phyloP scores from a whole-genome alignment of 257 asterid genomes.

The Oldenlandia corymbosa region DNA sequence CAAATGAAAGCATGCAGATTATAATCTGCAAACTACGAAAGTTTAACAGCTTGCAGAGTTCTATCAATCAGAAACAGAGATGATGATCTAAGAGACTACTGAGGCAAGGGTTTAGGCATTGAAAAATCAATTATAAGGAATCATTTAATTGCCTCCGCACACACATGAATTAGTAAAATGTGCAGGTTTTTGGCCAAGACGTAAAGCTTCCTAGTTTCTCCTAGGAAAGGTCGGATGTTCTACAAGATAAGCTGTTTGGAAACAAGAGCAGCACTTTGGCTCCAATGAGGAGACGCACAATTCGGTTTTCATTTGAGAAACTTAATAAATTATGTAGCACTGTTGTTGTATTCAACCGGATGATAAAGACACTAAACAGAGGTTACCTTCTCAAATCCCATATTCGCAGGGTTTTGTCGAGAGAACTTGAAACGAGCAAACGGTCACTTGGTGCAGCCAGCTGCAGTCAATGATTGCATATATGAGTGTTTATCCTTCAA shows the following conservation, averaged over 20 bases:
- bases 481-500: constrained; percentile 14
- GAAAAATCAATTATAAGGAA: not conserved
- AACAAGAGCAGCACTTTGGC: no score
- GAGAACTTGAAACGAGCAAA: constrained; percentile 89
- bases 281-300: no score
- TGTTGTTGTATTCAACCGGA: not conserved
- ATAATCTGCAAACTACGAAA: not conserved
- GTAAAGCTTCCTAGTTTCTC: not conserved
- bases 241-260: no score
- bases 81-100: not conserved
- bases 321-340: no score
- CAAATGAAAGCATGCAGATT: not conserved
- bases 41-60: not conserved
- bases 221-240: not conserved
- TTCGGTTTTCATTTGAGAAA: no score
- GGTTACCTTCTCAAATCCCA: constrained; percentile 96
- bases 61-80: not conserved
- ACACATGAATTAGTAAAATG: not conserved
- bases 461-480: constrained; percentile 41
- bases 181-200: not conserved
- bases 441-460: constrained; percentile 72
- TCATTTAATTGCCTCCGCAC: not conserved
- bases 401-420: constrained; percentile 70
- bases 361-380: not conserved
- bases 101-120: not conserved